Base-by-base conservation (phyloP, 2,329 filamentous ascomycete genomes). In the Ceratocystis smalleyi region DNA sequence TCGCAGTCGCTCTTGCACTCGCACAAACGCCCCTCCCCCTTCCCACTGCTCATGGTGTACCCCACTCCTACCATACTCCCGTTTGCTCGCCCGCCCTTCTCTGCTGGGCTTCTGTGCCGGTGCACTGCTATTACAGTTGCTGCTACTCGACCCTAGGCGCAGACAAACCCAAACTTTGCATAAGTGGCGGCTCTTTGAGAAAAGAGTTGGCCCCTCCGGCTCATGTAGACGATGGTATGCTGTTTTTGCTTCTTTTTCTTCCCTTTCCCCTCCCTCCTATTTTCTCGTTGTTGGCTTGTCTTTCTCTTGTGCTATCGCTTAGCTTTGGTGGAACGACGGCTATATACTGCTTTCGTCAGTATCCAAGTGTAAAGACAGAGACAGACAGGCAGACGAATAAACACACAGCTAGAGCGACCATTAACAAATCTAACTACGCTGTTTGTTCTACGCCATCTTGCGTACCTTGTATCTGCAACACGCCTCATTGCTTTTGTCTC, bases 151-250 rank as follows among this genome's bases (percentile, higher is more conserved):
- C 45, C 19, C 54, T 51, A 57, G 61, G 35, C 35, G 35, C 15
- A 10, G 35, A 15, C n/a, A 40, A 40, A 12, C 15, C 35, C 35
- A 12, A 12, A 40, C 35, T 40, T 40, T 5, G 35, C 10, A 40
- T 57, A 43, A 15, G 19, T 32, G 63, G 59, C 64, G 61, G 63
- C 66, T 65, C 66, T 51, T 40, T 40, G 35, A 15, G 35, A 32
- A 49, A 59, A 67, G 63, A 61, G 66, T 63, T 66, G 64, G 65
- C 65, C 65, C 35, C 64, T 67, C 61, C 63, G 59, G 57, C 51
- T 62, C 43, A 66, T 62, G 57, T 65, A 57, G 59, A 65, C 49
- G 45, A 62, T 66, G 68, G 67, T 67, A 65, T 68, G 64, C 57
- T 55, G 67, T 59, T 35, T 57, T 12, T 32, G 2, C 61, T 24